Evolutionary conservation across 768 basidiomycete genomes (phyloP).

Genomic region (Boletus sensibilis): DNA sequence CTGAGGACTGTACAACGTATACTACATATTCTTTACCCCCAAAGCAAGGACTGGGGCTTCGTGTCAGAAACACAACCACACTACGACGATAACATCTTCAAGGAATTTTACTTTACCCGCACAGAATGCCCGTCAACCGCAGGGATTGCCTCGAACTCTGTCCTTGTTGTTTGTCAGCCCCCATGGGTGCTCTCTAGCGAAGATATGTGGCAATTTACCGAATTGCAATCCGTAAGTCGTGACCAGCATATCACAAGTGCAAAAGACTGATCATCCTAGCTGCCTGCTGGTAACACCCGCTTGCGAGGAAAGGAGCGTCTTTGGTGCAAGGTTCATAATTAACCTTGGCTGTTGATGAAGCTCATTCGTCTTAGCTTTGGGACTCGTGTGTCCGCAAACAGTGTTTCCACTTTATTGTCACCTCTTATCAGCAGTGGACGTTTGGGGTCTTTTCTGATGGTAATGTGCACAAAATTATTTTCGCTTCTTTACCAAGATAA

Average conservation of each 20-base stretch:
- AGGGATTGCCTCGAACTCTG: conserved; percentile 33
- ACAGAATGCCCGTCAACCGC: conserved; percentile 20
- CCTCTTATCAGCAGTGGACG: conserved; percentile 59
- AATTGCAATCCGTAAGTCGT: conserved; percentile 33
- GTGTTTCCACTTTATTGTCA: conserved; percentile 56
- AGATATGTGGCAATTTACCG: conserved; percentile 53
- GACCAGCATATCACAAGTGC: neutral
- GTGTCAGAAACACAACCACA: conserved; percentile 33
- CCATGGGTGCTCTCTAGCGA: conserved; percentile 56
- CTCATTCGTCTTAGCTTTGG: conserved; percentile 39
- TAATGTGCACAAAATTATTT: conserved; percentile 19
- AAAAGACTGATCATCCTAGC: conserved; percentile 15
- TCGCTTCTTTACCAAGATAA: neutral
- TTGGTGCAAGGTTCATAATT: conserved; percentile 55
- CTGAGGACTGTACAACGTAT: conserved; percentile 36
- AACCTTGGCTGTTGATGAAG: neutral
- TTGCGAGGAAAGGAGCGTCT: conserved; percentile 50
- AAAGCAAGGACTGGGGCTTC: conserved; percentile 44
- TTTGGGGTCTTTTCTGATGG: conserved; percentile 62
- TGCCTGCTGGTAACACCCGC: conserved; percentile 37
- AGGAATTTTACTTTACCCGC: conserved; percentile 45
- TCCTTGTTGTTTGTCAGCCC: conserved; percentile 59
- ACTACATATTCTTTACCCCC: conserved; percentile 45
- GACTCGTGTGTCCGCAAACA: conserved; percentile 50
- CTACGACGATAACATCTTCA: conserved; percentile 42